Conservation (phyloP, 805 yeast species). For the Torulaspora quercuum region DNA sequence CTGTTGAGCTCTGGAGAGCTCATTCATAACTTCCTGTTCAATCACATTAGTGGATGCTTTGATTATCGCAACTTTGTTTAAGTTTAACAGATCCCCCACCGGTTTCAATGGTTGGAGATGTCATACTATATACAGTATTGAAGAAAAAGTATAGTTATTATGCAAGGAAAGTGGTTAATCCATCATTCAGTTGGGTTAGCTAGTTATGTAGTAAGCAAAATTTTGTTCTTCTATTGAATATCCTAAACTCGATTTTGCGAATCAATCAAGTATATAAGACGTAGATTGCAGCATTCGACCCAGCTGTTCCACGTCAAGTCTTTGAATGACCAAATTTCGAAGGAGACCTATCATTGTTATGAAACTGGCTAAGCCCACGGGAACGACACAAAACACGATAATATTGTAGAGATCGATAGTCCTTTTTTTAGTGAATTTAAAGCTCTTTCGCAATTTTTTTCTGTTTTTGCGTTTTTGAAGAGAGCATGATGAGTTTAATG, state of each 20-base stretch:
- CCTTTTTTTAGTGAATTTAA: slow-evolving; percentile 40
- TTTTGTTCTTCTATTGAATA: too few relatives aligned
- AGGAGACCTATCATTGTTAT: slow-evolving; percentile 83
- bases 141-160: too few relatives aligned
- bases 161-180: too few relatives aligned
- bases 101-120: too few relatives aligned
- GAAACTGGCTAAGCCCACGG: slow-evolving; percentile 92
- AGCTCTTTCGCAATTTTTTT: slow-evolving; percentile 36
- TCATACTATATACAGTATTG: too few relatives aligned
- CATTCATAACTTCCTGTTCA: too few relatives aligned
- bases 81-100: too few relatives aligned
- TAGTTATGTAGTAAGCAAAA: too few relatives aligned
- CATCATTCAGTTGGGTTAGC: too few relatives aligned
- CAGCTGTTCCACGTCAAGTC: slow-evolving; percentile 53
- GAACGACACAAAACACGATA: slow-evolving; percentile 96
- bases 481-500: slow-evolving; percentile 4
- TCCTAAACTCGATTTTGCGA: neutral
- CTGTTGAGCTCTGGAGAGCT: too few relatives aligned
- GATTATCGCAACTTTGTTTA: too few relatives aligned
- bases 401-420: slow-evolving; percentile 84
- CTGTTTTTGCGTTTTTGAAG: slow-evolving; percentile 18
- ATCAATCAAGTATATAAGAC: slow-evolving; percentile 7
- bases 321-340: slow-evolving; percentile 67
- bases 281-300: slow-evolving; percentile 17
- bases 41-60: too few relatives aligned